Evolutionary conservation across 805 yeast genomes (phyloP).

Genomic region (Metschnikowia shivogae): DNA sequence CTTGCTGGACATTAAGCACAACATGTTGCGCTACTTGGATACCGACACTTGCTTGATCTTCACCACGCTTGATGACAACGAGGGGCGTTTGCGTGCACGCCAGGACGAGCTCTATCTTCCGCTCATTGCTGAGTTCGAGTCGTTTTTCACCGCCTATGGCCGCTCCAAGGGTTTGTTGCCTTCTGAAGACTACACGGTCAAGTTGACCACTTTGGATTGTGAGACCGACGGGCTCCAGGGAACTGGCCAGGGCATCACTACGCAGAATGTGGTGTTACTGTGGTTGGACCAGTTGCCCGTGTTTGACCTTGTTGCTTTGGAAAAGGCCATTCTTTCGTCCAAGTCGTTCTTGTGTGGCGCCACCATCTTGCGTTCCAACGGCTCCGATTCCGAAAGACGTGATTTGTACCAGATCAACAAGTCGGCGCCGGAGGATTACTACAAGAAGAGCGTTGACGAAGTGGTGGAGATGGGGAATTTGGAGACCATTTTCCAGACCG

Average conservation of each 20-base stretch:
- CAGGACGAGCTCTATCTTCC: conserved; percentile 80
- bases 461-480: conserved; percentile 73
- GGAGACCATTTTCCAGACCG: conserved; percentile 81
- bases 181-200: conserved; percentile 24
- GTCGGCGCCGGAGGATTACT: conserved; percentile 25
- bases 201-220: conserved; percentile 65
- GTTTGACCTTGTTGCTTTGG: conserved; percentile 85
- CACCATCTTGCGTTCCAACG: conserved; percentile 52
- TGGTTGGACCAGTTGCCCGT: conserved; percentile 62
- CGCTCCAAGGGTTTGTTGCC: conserved; percentile 24
- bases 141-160: conserved; percentile 45
- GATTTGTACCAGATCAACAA: conserved; percentile 35
- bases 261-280: conserved; percentile 55
- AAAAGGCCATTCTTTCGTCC: conserved; percentile 79
- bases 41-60: conserved; percentile 91
- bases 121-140: conserved; percentile 62
- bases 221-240: conserved; percentile 81
- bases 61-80: conserved; percentile 76
- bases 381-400: conserved; percentile 18
- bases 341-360: conserved; percentile 86
- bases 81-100: conserved; percentile 72
- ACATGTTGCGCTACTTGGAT: conserved; percentile 77
- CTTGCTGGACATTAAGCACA: conserved; percentile 51
- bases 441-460: conserved; percentile 54
- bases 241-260: conserved; percentile 60